Conservation (phyloP, 164 flowering plant species). For the Stephania cephalantha region DNA sequence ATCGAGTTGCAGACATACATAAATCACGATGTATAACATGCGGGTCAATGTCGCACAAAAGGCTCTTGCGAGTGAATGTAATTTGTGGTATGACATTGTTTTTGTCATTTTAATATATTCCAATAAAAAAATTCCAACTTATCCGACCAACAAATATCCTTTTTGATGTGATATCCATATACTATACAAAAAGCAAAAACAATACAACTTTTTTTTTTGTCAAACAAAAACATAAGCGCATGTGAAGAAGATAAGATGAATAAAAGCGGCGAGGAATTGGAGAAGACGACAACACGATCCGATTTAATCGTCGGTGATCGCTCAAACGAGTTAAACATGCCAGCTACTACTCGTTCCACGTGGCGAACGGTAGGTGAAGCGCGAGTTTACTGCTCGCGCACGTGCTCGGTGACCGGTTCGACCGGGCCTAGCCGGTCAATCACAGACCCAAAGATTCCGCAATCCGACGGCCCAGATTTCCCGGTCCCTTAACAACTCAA, state of each 20-base stretch:
- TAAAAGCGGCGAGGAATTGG: background rate
- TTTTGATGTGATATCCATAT: background rate
- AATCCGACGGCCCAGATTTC: slow-evolving; percentile 27
- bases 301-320: background rate
- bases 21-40: too few species aligned
- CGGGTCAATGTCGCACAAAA: too few species aligned
- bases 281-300: background rate
- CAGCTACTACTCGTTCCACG: slow-evolving; percentile 6
- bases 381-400: slow-evolving; percentile 16
- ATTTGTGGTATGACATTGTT: too few species aligned
- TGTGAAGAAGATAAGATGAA: background rate
- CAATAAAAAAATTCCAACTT: background rate
- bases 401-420: slow-evolving; percentile 32
- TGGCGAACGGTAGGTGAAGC: slow-evolving; percentile 6
- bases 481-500: background rate
- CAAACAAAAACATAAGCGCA: background rate
- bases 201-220: background rate
- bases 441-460: background rate
- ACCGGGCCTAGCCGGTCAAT: slow-evolving; percentile 19
- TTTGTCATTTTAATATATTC: too few species aligned
- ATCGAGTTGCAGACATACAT: too few species aligned
- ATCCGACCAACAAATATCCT: background rate
- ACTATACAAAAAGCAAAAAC: background rate
- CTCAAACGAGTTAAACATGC: slow-evolving; percentile 8
- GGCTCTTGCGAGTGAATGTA: too few species aligned